Base-by-base conservation (phyloP, 768 basidiomycete species). In the Termitomyces sp. region DNA sequence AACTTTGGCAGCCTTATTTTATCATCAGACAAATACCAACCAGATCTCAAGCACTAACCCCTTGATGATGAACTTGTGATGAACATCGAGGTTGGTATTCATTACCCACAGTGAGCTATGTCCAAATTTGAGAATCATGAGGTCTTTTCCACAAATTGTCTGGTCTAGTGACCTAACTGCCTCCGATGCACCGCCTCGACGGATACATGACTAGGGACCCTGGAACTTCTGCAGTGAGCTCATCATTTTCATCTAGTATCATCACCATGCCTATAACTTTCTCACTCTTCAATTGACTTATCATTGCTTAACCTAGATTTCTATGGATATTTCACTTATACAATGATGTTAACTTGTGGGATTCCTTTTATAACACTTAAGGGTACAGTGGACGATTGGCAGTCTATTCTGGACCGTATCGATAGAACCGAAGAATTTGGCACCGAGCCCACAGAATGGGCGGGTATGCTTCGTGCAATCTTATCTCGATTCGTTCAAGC, bases 361-460 rank as follows among this genome's bases (percentile, higher is more conserved):
- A 69, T 70, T 12, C 69, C 71, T 7, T 62, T 56, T 5, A 63
- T 72, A 14, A 69, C 69, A 0, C 63, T 70, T 7, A 64, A 68
- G 45, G 69, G 68, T 4, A 63, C 64, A 5, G 64, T 64, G 37
- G 50, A 48, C 31, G 69, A 72, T 64, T 70, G 68, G 69, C 62
- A 64, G 46, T 66, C 65, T 11, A 52, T 72, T 8, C 59, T 70
- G 10, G 20, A 45, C 2, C 66, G 68, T 0, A 46, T 70, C n/a
- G 66, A 68, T 32, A 71, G 68, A 50, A 57, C 70, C n/a, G 29
- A 60, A 20, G 54, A 61, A 14, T 71, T 69, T 36, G 70, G 68
- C 20, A 20, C 56, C 11, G 70, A 73, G 37, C 66, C 70, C 6
- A 60, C 38, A 20, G 56, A 61, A 14, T 71, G 68, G 67, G 65